phyloP scores from a whole-genome alignment of 305 asterid species.

The Rubia balearica region DNA sequence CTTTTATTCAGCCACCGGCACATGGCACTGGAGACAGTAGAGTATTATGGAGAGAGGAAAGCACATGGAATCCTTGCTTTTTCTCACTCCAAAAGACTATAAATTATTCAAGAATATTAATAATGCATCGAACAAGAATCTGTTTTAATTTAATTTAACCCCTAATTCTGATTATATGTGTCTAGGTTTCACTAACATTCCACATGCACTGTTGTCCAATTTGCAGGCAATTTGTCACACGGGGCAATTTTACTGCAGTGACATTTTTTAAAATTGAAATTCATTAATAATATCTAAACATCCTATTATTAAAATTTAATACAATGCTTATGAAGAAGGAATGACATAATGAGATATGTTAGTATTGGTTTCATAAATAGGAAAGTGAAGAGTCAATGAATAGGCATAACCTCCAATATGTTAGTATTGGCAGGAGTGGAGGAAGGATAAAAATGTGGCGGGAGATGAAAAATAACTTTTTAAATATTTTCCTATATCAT shows the following conservation, averaged over 20 bases:
- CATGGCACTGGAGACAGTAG: not conserved
- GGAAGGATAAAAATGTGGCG: too few relatives aligned
- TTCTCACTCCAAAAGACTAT: not conserved
- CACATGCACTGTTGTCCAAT: not conserved
- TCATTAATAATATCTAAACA: too few relatives aligned
- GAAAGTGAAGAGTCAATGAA: too few relatives aligned
- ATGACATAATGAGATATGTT: too few relatives aligned
- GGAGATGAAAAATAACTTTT: too few relatives aligned
- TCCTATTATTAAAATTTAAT: too few relatives aligned
- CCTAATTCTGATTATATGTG: not conserved
- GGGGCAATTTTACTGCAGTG: not conserved
- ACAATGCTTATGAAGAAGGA: too few relatives aligned
- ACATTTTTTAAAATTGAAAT: too few relatives aligned
- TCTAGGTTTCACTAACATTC: conserved; percentile 6
- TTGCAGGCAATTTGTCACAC: not conserved
- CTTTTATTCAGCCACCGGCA: not conserved
- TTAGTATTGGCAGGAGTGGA: too few relatives aligned
- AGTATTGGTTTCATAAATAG: too few relatives aligned
- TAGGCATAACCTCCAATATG: too few relatives aligned
- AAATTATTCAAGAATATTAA: conserved; percentile 6
- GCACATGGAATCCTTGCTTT: conserved; percentile 16
- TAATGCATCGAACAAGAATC: not conserved
- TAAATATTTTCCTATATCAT: too few relatives aligned
- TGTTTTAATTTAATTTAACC: not conserved
- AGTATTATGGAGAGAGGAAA: not conserved